phyloP scores from a whole-genome alignment of 768 basidiomycete genomes.

The Plicaturopsis crispa region DNA sequence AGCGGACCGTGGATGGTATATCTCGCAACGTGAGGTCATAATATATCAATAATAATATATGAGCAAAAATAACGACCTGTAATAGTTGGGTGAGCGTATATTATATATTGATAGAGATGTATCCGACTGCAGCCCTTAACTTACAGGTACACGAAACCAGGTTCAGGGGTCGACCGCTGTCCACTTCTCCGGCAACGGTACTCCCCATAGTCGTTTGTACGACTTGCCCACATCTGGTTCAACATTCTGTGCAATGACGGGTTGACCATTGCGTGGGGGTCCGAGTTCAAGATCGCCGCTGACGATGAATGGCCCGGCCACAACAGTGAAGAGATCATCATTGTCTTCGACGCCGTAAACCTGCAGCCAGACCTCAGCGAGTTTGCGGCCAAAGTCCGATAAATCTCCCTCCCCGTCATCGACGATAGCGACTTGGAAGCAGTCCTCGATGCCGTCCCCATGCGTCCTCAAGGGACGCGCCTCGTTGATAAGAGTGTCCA shows the following conservation, averaged over 20 bases:
- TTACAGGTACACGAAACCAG: no score
- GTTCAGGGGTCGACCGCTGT: no score
- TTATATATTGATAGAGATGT: no score
- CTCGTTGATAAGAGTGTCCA: conserved; percentile 17
- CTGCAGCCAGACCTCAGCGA: conserved; percentile 19
- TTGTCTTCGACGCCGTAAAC: conserved; percentile 16
- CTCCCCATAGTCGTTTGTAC: conserved; percentile 20
- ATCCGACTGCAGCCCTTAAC: no score
- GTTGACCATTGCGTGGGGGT: neutral
- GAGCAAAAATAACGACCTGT: no score
- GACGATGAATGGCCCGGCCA: conserved; percentile 15
- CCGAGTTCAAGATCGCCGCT: conserved; percentile 19
- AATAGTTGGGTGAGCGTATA: no score
- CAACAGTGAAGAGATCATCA: conserved; percentile 11
- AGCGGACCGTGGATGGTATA: no score
- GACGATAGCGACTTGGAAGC: conserved; percentile 21
- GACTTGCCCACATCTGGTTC: conserved; percentile 12
- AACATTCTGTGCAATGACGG: conserved; percentile 6
- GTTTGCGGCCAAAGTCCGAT: conserved; percentile 19
- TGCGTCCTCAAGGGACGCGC: conserved; percentile 14
- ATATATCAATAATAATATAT: no score
- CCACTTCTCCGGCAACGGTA: conserved; percentile 9
- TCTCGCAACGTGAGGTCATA: no score
- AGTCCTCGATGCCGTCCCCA: conserved; percentile 14
- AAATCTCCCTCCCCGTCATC: conserved; percentile 19